Conservation (phyloP, 1,139 yeast species). For the Suhomyces ambrosiae region DNA sequence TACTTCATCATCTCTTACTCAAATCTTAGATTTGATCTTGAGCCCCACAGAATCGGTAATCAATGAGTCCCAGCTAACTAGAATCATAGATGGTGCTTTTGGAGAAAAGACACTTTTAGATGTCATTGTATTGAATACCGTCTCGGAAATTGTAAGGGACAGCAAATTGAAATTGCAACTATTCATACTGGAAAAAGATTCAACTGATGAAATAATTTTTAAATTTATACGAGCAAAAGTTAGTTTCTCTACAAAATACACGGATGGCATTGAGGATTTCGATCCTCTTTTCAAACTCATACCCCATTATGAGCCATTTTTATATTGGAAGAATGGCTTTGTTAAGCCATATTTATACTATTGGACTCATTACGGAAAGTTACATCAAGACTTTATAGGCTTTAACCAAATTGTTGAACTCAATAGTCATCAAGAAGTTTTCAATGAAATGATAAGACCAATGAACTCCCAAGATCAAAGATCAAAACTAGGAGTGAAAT, state of each 20-base stretch:
- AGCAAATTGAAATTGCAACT: neutral
- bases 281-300: slow-evolving; percentile 21
- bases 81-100: slow-evolving; percentile 1
- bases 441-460: slow-evolving; percentile 29
- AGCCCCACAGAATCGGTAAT: neutral
- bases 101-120: slow-evolving; percentile 1
- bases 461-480: slow-evolving; percentile 14
- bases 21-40: neutral
- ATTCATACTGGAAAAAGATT: neutral
- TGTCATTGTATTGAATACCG: slow-evolving; percentile 4
- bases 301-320: slow-evolving; percentile 22
- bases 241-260: slow-evolving; percentile 24
- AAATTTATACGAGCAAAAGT: slow-evolving; percentile 30
- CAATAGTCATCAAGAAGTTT: slow-evolving; percentile 16
- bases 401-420: slow-evolving; percentile 3
- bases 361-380: slow-evolving; percentile 29
- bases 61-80: neutral
- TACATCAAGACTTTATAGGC: neutral
- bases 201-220: slow-evolving; percentile 15
- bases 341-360: slow-evolving; percentile 35
- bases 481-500: slow-evolving; percentile 19
- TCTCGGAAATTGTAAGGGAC: slow-evolving; percentile 3
- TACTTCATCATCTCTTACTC: neutral
- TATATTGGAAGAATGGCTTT: slow-evolving; percentile 32
- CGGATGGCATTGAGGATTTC: slow-evolving; percentile 19